Conservation (phyloP, 176 grass and related monocot species). For the Musa itinerans region DNA sequence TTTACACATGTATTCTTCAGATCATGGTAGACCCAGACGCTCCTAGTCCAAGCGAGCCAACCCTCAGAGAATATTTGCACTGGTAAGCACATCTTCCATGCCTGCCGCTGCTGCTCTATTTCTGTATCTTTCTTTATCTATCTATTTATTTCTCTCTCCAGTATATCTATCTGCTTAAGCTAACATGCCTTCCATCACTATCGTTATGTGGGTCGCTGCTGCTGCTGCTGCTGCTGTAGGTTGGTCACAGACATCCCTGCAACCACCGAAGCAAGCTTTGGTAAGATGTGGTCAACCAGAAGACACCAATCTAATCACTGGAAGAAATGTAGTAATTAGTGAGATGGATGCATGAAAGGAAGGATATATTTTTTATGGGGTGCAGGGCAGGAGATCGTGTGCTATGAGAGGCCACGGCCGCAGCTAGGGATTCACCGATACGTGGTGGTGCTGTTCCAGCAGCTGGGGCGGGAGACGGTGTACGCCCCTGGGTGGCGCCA, state of each 20-base stretch:
- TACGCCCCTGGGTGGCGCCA: constrained; percentile 66
- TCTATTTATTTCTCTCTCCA: not conserved
- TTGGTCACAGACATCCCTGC: constrained; percentile 61
- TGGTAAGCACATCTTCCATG: constrained; percentile 24
- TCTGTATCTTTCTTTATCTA: not conserved
- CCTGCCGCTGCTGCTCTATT: not conserved
- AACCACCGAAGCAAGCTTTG: constrained; percentile 35
- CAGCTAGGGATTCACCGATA: constrained; percentile 74
- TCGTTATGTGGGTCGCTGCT: not conserved
- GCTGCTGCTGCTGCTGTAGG: constrained; percentile 31
- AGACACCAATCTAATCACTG: too few relatives aligned
- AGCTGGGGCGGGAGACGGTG: constrained; percentile 53
- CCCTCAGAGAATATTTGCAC: constrained; percentile 55
- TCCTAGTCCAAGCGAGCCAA: constrained; percentile 54
- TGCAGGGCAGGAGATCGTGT: constrained; percentile 55
- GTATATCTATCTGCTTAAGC: not conserved
- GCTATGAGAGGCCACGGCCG: constrained; percentile 64
- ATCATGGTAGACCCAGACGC: constrained; percentile 69
- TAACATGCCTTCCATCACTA: not conserved
- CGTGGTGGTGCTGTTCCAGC: constrained; percentile 72
- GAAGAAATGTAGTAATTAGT: too few relatives aligned
- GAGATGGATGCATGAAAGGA: too few relatives aligned
- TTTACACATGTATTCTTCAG: constrained; percentile 12
- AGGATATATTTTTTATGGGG: too few relatives aligned
- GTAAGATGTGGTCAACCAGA: constrained; percentile 15